Evolutionary conservation across 2,329 filamentous ascomycete genomes (phyloP), one percentile per base, ranked within the genome.

Genomic region (Aureobasidium musti): DNA sequence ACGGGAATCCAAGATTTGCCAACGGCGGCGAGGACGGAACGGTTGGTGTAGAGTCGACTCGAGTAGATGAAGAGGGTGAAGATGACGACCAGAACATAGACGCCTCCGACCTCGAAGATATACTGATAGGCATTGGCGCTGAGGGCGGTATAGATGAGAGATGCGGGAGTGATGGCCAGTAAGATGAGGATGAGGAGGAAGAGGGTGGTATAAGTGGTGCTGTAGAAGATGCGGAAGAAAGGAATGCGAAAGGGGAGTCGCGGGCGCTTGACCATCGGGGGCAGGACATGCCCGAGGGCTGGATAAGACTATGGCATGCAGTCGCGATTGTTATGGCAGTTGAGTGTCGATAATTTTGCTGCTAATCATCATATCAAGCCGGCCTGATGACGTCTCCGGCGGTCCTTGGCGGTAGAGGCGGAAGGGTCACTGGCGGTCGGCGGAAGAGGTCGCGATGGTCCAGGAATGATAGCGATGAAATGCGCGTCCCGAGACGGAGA

Each of bases 1-100:
- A 97, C 83, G 0, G 93, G 93, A 19, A 97, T 86, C 85, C 91
- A 96, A 64, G 86, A 82, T 77, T 94, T 95, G 1, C 95, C 95
- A 67, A 99, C 97, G 4, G 87, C 88, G 21, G 88, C 86, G 10
- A 98, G 83, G 10, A 91, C 87, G 53, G 85, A 90, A 69, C 91
- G 87, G 73, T 91, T 96, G 63, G 94, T 91, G 78, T 94, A 97
- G 23, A 97, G 85, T n/a, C 95, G 85, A 63, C 88, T 86, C 65
- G 88, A 85, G 77, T 96, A 97, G 73, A 97, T 86, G 72, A 96
- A 87, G 52, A 86, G 78, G 50, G 91, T 85, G 63, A 92, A 79
- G 53, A 91, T 69, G 53, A 89, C 81, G 17, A 91, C 92, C 56
- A 92, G 80, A 66, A 93, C 79, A 75, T 96, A 96, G 72, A 86